These are phyloP conservation scores for Coemansia sp. DNA, from an alignment of 192 early-diverging fungal genomes.

Conservation along the genomic window DNA sequence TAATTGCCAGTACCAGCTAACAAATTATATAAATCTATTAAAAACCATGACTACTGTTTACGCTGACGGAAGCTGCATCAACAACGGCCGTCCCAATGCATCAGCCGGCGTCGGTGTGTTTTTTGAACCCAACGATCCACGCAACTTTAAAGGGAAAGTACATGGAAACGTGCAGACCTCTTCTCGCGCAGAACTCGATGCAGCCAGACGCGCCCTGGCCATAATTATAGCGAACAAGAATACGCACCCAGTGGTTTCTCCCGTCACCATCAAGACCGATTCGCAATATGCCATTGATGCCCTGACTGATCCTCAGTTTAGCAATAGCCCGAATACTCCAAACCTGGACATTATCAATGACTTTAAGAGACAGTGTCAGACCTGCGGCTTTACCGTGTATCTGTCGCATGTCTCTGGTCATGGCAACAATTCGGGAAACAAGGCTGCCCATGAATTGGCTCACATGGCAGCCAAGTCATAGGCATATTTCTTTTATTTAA, in stretches of 20 bases:
- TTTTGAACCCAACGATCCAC: conserved; percentile 8
- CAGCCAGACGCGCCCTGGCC: neutral
- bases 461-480: neutral
- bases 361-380: neutral
- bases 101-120: conserved; percentile 10
- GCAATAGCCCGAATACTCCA: neutral
- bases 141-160: conserved; percentile 7
- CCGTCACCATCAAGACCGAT: neutral
- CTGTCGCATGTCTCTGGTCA: neutral
- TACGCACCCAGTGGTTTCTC: neutral
- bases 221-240: neutral
- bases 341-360: neutral
- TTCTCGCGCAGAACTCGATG: neutral
- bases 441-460: neutral
- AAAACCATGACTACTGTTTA: neutral
- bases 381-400: neutral
- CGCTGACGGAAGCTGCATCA: neutral
- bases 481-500: neutral
- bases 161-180: neutral
- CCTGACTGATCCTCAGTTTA: neutral
- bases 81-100: neutral
- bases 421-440: neutral
- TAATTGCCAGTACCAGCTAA: too few relatives aligned
- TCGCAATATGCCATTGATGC: neutral
- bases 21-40: too few relatives aligned